Evolutionary conservation across 1,284 basidiomycete species (phyloP), one percentile per base, ranked within the genome.

Genomic region (Tremellales sp.): DNA sequence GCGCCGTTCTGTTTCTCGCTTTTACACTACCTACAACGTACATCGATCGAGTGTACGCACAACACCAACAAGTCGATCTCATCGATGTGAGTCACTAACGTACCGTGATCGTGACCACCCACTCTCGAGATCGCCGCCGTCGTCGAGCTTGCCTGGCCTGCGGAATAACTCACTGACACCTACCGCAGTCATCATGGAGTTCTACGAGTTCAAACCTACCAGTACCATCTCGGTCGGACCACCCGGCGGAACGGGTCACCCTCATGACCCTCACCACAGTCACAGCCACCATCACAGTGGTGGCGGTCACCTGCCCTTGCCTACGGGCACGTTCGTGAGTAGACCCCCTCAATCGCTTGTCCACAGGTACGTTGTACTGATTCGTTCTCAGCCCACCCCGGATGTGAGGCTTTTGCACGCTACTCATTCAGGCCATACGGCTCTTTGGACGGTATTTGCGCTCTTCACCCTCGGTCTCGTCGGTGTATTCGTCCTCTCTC

Each of bases 381-480:
- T n/a, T 27, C n/a, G n/a, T n/a, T 45, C 24, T 29, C 49, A 51
- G 58, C 55, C 49, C 12, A 46, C 35, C 37, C 50, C 56, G 15
- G 27, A 50, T 25, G 19, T 23, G 39, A 26, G 42, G 23, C 54
- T 45, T 41, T 41, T 63, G 25, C 58, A 61, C 39, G 57, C 62
- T n/a, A 54, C 55, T 13, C 44, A 60, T 24, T 36, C 49, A 6
- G 66, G 66, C n/a, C 54, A 58, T 27, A 57, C 55, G 10, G 59
- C 65, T 12, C 56, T 68, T 45, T 68, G 66, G 66, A 60, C 71
- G 23, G 53, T 68, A 48, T 67, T 68, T 27, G 57, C 49, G 33
- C 39, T 71, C 37, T 70, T 72, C 54, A 57, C 64, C 21, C 51
- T 54, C 2, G 66, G 59, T 29, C 46, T 68, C 17, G 31, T 62